These are phyloP conservation scores for apple (Malus domestica) DNA, from an alignment of 306 rosid genomes.

Conservation along the genomic window ASM211411v1 NC_041791.1:5857001-5857500, in stretches of 20 bases:
- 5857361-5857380: background rate
- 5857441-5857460: background rate
- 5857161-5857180: slow-evolving; percentile 49
- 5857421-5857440: background rate
- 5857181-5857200: slow-evolving; percentile 52
- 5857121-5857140: slow-evolving; percentile 66
- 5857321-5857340: background rate
- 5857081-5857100: slow-evolving; percentile 50
- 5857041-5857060: slow-evolving; percentile 68
- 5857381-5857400: background rate
- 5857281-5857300: slow-evolving; percentile 2
- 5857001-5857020: slow-evolving; percentile 89
- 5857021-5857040: slow-evolving; percentile 80
- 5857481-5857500: background rate
- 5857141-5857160: slow-evolving; percentile 59
- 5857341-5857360: background rate
- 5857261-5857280: slow-evolving; percentile 5
- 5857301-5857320: slow-evolving; percentile 10
- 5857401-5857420: background rate
- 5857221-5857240: slow-evolving; percentile 7
- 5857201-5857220: slow-evolving; percentile 21
- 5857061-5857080: slow-evolving; percentile 62
- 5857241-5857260: slow-evolving; percentile 24
- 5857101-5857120: slow-evolving; percentile 58
- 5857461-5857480: background rate